A percentile compares a stretch with the other conserved stretches of the same genome.
These are phyloP conservation scores for Heliocybe sulcata DNA, from an alignment of 1,284 basidiomycete genomes.

Conservation along the genomic window DNA sequence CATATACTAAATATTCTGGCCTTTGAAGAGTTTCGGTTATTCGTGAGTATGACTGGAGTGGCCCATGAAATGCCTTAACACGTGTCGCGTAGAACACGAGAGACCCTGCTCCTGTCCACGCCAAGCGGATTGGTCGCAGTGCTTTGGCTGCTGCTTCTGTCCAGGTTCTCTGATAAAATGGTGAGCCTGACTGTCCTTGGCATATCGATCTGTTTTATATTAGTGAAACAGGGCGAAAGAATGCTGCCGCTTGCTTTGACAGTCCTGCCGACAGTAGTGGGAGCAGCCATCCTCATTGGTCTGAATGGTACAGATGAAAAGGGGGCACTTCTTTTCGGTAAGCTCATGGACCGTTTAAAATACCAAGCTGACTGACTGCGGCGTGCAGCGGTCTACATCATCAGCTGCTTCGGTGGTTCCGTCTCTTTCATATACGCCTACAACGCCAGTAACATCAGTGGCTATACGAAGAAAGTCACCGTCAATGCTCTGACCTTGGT, in stretches of 20 bases:
- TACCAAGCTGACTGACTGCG: background rate
- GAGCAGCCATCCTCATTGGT: constrained; percentile 51
- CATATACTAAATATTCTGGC: background rate
- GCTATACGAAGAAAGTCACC: constrained; percentile 62
- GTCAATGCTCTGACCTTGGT: constrained; percentile 56
- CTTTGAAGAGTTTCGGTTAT: constrained; percentile 41
- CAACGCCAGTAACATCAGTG: constrained; percentile 59
- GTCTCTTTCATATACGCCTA: constrained; percentile 59
- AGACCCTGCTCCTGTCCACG: constrained; percentile 55
- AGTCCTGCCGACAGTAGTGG: constrained; percentile 55
- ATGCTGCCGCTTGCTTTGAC: constrained; percentile 60
- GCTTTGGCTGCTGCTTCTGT: constrained; percentile 41
- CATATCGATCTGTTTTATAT: background rate
- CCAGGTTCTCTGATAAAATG: constrained; percentile 60
- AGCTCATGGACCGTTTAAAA: background rate
- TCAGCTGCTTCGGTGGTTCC: constrained; percentile 51
- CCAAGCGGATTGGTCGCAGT: constrained; percentile 49
- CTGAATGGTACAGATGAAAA: constrained; percentile 42
- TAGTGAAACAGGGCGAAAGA: constrained; percentile 36
- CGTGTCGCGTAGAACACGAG: constrained; percentile 35
- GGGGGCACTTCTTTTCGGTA: constrained; percentile 34
- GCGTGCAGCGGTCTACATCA: constrained; percentile 40
- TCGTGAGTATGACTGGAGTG: constrained; percentile 30
- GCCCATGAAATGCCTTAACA: background rate
- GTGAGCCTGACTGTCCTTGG: constrained; percentile 17